Evolutionary conservation across 176 grass and related monocot species (phyloP).

Genomic region (Aegilops speltoides): DNA sequence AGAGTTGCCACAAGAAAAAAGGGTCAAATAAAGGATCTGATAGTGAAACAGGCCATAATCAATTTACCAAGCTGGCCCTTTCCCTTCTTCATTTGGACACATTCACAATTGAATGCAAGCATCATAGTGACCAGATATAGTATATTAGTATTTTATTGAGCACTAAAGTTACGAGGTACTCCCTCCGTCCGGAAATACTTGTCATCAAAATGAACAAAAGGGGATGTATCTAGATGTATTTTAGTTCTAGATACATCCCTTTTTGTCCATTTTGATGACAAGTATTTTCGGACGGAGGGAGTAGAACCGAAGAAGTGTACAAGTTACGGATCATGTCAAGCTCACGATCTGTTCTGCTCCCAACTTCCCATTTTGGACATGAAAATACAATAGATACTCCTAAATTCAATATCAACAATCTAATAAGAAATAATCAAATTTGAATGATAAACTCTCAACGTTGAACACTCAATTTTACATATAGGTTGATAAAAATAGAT

Average conservation of each 20-base stretch:
- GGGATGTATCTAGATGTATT: too few relatives aligned
- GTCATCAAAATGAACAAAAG: too few relatives aligned
- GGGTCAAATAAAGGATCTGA: background rate
- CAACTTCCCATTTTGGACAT: conserved; percentile 9
- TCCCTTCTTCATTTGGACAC: background rate
- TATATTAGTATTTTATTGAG: background rate
- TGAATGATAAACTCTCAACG: background rate
- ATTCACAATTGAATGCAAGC: background rate
- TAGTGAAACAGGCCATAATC: background rate
- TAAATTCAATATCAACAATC: background rate
- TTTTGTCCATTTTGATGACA: too few relatives aligned
- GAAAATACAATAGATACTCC: background rate
- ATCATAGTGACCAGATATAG: background rate
- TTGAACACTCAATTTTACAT: background rate
- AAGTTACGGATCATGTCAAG: background rate
- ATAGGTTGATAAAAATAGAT: background rate
- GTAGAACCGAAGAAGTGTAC: background rate
- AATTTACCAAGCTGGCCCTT: background rate
- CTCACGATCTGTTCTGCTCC: background rate
- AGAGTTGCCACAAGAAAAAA: background rate
- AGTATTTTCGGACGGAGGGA: too few relatives aligned
- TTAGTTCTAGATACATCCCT: too few relatives aligned
- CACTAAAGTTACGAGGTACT: background rate
- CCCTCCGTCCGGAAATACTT: too few relatives aligned
- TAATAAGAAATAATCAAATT: background rate